phyloP scores from a whole-genome alignment of 495 filamentous ascomycete genomes.

The Hypomontagnella monticulosa region DNA sequence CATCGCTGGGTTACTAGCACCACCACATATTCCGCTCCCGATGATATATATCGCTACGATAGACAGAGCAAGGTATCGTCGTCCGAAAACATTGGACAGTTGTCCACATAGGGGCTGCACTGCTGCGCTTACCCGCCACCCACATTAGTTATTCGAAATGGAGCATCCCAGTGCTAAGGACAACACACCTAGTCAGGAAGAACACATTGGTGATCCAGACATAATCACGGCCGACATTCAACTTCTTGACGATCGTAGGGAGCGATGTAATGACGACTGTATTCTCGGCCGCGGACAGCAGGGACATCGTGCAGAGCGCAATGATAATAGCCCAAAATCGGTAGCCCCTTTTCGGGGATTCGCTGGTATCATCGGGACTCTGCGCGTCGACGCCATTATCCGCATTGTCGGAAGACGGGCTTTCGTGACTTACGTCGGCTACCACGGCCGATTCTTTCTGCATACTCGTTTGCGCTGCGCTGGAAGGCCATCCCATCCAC shows the following conservation, averaged over 20 bases:
- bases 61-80: conserved; percentile 55
- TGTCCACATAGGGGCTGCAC: conserved; percentile 53
- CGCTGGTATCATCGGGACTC: not conserved
- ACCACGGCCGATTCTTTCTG: not conserved
- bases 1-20: conserved; percentile 57
- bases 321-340: conserved; percentile 55
- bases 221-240: conserved; percentile 44
- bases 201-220: conserved; percentile 74
- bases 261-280: conserved; percentile 63
- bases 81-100: conserved; percentile 62
- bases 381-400: not conserved
- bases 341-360: conserved; percentile 10
- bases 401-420: not conserved
- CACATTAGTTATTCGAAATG: not conserved
- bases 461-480: conserved; percentile 4
- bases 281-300: conserved; percentile 60
- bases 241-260: conserved; percentile 48
- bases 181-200: conserved; percentile 69
- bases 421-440: conserved; percentile 2
- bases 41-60: conserved; percentile 53
- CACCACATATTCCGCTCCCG: conserved; percentile 56
- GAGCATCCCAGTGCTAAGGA: conserved; percentile 22
- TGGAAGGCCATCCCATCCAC: conserved; percentile 1
- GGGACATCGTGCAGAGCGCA: conserved; percentile 48
- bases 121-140: conserved; percentile 7